Base-by-base conservation (phyloP, 1,284 basidiomycete genomes). In the Thelephora terrestris region DNA sequence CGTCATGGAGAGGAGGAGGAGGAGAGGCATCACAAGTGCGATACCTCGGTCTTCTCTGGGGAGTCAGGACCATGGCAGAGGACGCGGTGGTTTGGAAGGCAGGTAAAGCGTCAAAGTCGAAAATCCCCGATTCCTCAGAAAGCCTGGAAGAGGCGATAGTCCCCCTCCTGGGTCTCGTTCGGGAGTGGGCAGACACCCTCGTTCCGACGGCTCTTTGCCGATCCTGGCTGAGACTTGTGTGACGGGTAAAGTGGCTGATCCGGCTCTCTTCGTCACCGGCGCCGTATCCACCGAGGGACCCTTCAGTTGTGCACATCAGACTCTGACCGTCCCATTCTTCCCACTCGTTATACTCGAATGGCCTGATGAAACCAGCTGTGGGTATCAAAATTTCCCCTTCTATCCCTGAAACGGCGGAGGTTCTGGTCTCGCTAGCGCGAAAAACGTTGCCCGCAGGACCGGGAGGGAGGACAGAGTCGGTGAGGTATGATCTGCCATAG, bases 91-190 rank as follows among this genome's bases (percentile, higher is more conserved):
- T 50, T 20, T 50, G 59, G 21, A 48, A 20, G 14, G 39, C 27
- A 9, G 68, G 68, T 12, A 83, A 68, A 9, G 73, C 69, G 52
- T 81, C 77, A 48, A 83, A 81, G 58, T 82, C 75, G 58, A 82
- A 83, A 7, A 67, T 53, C 17, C 68, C 66, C 16, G 21, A 21
- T 23, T 42, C n/a, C 16, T 42, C 29, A 12, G 29, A 32, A 14
- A 6, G 7, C 9, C 14, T 32, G 12, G 29, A 10, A 10, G 29
- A 32, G 29, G 29, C 9, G 29, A 32, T 32, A 14, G 29, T 32
- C 29, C 29, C 29, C 9, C 29, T 32, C 12, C 29, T 14, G 29
- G 29, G 14, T 32, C 29, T 12, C 14, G 5, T 12, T 32, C 29
- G 29, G 29, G 14, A 12, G 3, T 32, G 29, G 29, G 29, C 3